A percentile compares a stretch with the other conserved stretches of the same genome.
Evolutionary conservation across 306 rosid genomes (phyloP).

Genomic region (Dicorynia guianensis): DNA sequence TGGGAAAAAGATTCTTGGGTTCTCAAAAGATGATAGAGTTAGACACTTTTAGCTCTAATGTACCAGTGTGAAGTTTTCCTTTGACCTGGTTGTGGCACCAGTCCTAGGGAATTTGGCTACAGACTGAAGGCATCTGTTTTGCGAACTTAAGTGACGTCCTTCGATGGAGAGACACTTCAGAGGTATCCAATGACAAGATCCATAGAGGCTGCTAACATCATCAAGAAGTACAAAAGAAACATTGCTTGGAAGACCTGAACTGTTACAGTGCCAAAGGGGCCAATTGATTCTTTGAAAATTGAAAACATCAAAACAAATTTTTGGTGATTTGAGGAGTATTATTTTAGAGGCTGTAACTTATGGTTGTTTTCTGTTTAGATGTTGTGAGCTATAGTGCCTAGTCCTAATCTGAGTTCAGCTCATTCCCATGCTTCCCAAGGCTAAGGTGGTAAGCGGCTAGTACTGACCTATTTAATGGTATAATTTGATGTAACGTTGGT

Average conservation of each 20-base stretch:
- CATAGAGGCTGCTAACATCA: conserved; percentile 86
- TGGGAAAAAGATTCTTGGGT: conserved; percentile 1
- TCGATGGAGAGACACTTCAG: conserved; percentile 87
- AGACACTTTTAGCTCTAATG: conserved; percentile 14
- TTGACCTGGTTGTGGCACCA: conserved; percentile 57
- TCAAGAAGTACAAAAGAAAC: conserved; percentile 97
- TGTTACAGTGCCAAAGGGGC: conserved; percentile 67
- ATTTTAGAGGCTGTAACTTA: conserved; percentile 92
- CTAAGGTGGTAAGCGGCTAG: conserved; percentile 2
- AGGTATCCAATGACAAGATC: conserved; percentile 88
- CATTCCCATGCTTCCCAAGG: conserved; percentile 2
- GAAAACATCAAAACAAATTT: conserved; percentile 75
- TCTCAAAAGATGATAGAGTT: conserved; percentile 22
- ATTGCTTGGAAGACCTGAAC: conserved; percentile 92
- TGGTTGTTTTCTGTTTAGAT: conserved; percentile 95
- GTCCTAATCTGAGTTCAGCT: conserved; percentile 58
- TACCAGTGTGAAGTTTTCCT: conserved; percentile 73
- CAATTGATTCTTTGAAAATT: conserved; percentile 78
- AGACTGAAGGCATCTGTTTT: conserved; percentile 70
- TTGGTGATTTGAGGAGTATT: conserved; percentile 83
- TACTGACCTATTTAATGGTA: conserved; percentile 27
- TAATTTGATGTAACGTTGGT: conserved; percentile 10
- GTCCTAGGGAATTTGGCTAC: conserved; percentile 58
- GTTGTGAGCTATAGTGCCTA: conserved; percentile 90
- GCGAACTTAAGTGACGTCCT: conserved; percentile 84